Conservation (phyloP, 2,329 filamentous ascomycete species). For the Paracoccidioides brasiliensis region DNA sequence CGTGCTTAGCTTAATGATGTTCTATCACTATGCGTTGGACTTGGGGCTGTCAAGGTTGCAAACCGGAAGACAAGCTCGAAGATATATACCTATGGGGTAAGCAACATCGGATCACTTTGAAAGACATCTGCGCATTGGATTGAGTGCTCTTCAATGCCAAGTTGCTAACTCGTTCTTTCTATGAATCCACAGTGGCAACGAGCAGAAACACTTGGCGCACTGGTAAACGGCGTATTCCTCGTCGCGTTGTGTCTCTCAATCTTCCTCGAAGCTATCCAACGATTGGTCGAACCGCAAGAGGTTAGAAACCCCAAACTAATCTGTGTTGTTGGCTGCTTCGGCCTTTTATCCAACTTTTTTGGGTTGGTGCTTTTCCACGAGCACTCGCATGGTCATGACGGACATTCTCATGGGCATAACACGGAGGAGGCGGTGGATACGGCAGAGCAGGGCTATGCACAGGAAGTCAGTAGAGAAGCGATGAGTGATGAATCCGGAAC, state of each 20-base stretch:
- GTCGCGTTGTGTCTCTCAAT: conserved; percentile 94
- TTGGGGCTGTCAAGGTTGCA: conserved; percentile 90
- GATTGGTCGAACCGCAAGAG: conserved; percentile 80
- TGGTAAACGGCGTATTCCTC: conserved; percentile 95
- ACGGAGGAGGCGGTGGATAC: conserved; percentile 35
- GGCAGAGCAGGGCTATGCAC: conserved; percentile 29
- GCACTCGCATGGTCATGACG: conserved; percentile 54
- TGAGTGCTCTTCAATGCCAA: not conserved
- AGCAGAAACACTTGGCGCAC: conserved; percentile 87
- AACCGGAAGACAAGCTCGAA: conserved; percentile 69
- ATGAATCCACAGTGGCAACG: conserved; percentile 64
- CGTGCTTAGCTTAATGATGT: conserved; percentile 75
- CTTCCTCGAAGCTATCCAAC: conserved; percentile 84
- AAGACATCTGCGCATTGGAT: conserved; percentile 1
- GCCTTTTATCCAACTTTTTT: conserved; percentile 74
- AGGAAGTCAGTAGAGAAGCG: conserved; percentile 20
- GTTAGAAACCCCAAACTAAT: conserved; percentile 78
- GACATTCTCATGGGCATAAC: conserved; percentile 37
- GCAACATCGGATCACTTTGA: conserved; percentile 22
- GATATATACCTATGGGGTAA: conserved; percentile 85
- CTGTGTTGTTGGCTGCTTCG: conserved; percentile 74
- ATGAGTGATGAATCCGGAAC: conserved; percentile 46
- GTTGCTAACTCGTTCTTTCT: conserved; percentile 13
- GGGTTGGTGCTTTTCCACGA: conserved; percentile 88
- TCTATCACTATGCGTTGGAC: conserved; percentile 76